Evolutionary conservation across 768 basidiomycete species (phyloP), one percentile per base, ranked within the genome.

Genomic region (Tricholoma bakamatsutake): DNA sequence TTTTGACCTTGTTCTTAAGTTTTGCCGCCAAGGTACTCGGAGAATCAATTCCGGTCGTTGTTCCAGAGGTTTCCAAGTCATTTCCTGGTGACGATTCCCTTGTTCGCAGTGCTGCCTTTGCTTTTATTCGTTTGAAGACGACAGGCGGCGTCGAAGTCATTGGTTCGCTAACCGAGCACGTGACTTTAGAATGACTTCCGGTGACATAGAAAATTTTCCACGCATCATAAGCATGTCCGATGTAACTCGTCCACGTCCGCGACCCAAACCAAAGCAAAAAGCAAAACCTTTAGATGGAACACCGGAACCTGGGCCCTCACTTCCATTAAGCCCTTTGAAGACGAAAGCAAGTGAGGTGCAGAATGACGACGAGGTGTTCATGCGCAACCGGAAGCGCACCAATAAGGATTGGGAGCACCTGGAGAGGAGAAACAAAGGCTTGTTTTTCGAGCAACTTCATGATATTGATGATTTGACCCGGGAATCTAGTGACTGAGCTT

Each of bases 1-100:
- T 85, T 70, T 84, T 90, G 35, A 73, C 72, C 64, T 87, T 88
- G 61, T 79, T 85, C 76, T 87, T 93, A 56, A 90, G 63, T 67
- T 86, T 90, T 2, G 81, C 69, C 1, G 80, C 84, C 37, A 88
- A 67, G 0, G 77, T 78, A 53, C 77, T 83, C 5, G 87, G 85
- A 1, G 87, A 80, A 2, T 83, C 81, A 31, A 69, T 73, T 28
- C 53, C 70, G 3, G 64, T 67, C 34, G 72, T 75, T 48, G 64
- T 60, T 18, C 57, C 60, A 34, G 60, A 59, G 10, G 59, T 52
- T 21, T 62, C 61, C 11, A 47, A 61, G 11, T 62, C 65, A 50
- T 65, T 61, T 12, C 79, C 79, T 17, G 78, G 72, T 1, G 76
- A 77, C 8, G 66, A 57, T 24, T 77, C 72, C 50, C 82, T 69